phyloP scores from a whole-genome alignment of 345 rosid genomes.

The Lagerstroemia speciosa region DNA sequence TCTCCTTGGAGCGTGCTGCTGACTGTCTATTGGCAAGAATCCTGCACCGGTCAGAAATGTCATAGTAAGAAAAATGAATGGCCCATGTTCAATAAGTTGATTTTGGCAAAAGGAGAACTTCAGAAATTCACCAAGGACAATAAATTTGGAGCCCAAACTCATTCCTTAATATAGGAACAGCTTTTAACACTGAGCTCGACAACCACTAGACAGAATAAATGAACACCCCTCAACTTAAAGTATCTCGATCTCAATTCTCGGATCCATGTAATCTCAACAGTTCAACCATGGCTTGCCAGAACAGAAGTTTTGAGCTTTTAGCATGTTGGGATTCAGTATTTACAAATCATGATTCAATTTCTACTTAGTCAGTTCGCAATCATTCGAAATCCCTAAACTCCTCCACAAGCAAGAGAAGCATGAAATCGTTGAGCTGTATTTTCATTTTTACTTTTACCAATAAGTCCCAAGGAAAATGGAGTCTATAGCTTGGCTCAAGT shows the following conservation, averaged over 20 bases:
- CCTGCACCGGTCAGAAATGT: conserved; percentile 24
- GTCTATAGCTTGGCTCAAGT: background rate
- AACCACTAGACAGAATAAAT: background rate
- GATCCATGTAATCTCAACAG: background rate
- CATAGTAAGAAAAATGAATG: background rate
- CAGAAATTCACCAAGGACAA: no score
- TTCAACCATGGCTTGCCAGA: background rate
- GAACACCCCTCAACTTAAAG: background rate
- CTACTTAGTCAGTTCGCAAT: background rate
- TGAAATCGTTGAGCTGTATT: background rate
- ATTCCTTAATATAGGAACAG: background rate
- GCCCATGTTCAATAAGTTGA: no score
- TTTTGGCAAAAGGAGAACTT: no score
- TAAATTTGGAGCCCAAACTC: background rate
- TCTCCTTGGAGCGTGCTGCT: conserved; percentile 92
- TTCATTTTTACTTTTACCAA: background rate
- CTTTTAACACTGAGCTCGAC: background rate
- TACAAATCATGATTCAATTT: background rate
- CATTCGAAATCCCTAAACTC: background rate
- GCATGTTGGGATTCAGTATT: background rate
- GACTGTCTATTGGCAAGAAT: conserved; percentile 94
- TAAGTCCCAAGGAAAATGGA: background rate
- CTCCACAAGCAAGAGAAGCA: background rate
- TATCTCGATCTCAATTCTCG: background rate
- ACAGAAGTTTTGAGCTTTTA: background rate